These are phyloP conservation scores for Ceratobasidium theobromae DNA, from an alignment of 1,284 basidiomycete genomes.

Conservation along the genomic window DNA sequence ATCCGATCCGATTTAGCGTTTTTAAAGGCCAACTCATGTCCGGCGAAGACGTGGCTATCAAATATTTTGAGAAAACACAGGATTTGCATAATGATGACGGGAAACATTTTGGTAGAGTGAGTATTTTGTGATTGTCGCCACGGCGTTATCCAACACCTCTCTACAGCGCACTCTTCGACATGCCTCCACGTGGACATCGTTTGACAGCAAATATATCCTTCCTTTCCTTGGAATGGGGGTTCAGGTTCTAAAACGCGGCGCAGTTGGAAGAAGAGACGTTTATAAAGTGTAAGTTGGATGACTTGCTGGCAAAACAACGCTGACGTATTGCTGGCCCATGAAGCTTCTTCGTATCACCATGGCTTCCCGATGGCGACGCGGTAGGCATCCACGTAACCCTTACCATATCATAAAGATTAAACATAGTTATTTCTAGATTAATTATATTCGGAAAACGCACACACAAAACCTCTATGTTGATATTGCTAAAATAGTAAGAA, in stretches of 20 bases:
- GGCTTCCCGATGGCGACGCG: background rate
- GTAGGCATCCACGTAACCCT: background rate
- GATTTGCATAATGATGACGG: background rate
- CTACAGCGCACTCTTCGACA: background rate
- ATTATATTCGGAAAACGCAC: background rate
- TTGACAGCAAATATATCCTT: background rate
- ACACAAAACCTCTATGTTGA: background rate
- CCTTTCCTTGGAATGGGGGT: constrained; percentile 8
- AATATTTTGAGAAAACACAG: background rate
- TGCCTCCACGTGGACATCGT: background rate
- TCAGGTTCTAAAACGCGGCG: background rate
- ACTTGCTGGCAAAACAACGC: too few relatives aligned
- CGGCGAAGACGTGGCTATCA: background rate
- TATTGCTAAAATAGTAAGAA: background rate
- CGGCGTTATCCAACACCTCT: too few relatives aligned
- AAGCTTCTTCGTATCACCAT: background rate
- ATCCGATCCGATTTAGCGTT: background rate
- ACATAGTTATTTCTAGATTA: background rate
- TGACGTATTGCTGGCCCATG: background rate
- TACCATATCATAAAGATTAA: too few relatives aligned
- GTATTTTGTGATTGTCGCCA: background rate
- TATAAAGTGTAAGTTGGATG: background rate
- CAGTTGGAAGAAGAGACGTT: background rate
- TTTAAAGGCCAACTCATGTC: background rate
- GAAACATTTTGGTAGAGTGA: background rate